Base-by-base conservation (phyloP, 441 rosid species). In the Jatropha multifida region DNA sequence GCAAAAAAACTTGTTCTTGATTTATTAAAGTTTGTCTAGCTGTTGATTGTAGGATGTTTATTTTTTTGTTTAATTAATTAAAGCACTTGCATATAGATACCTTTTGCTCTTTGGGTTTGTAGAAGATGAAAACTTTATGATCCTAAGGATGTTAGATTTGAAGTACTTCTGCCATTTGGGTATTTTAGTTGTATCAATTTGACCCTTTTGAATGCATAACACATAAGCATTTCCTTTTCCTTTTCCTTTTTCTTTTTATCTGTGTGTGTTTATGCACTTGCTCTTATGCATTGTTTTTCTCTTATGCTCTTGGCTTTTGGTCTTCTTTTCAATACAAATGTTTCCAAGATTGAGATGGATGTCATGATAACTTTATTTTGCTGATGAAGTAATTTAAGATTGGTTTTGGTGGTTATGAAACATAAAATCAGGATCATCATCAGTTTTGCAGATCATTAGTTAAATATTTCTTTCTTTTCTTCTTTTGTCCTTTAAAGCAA, bases 51-150 rank as follows among this genome's bases (percentile, higher is more conserved):
- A 42, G 9, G 9, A 42, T 42, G 14, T 51, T 7, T 7, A 44
- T 44, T 44, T 44, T 44, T 44, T 44, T 18, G 20, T 44, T 64
- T n/a, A 40, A 40, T 40, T 64, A 3, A 38, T 12, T 38, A 40
- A 12, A 3, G 32, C 32, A 38, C 23, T 71, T 38, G 11, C 18
- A 59, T 5, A 20, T 58, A 18, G 14, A 41, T 13, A 20, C 5
- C 1, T 41, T 71, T 56, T 41, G 65, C 62, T 5, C 7, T 41
- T 23, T 55, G 73, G 51, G 63, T 71, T 71, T 70, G 48, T 18
- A 42, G 32, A 32, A 32, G 32, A 32, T 32, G 32, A 32, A 32
- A 32, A 32, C 32, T 32, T 32, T 32, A 32, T 32, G 32, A 32
- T 32, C 32, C 32, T 32, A 32, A 32, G 64, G 48, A 41, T 32